A percentile compares a stretch with the other conserved stretches of the same genome.
Evolutionary conservation across 148 eudicot species (phyloP).

Genomic region (Camellia granthamiana): DNA sequence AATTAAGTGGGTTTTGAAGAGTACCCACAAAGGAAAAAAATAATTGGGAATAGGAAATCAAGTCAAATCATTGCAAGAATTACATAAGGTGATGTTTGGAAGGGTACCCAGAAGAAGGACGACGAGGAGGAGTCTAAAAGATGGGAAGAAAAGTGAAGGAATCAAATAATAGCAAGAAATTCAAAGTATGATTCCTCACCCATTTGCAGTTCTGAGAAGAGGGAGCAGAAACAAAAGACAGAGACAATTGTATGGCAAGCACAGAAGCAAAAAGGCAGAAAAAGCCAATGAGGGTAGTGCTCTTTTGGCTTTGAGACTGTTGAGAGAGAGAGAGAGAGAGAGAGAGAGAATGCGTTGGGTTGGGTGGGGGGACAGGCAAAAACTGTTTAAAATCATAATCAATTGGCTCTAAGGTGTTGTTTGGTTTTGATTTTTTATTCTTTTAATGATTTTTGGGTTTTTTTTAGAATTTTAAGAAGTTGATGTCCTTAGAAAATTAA

Average conservation of each 20-base stretch:
- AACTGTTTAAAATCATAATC: constrained; percentile 24
- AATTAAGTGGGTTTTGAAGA: constrained; percentile 33
- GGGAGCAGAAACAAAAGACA: constrained; percentile 52
- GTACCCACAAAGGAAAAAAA: constrained; percentile 26
- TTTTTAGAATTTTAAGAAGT: not conserved
- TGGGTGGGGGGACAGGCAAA: constrained; percentile 55
- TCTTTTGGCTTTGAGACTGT: constrained; percentile 35
- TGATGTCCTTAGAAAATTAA: too few species aligned
- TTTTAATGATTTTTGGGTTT: not conserved
- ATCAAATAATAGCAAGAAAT: constrained; percentile 42
- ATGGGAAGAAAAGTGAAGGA: constrained; percentile 25
- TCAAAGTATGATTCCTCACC: constrained; percentile 59
- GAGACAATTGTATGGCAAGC: constrained; percentile 58
- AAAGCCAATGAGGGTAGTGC: constrained; percentile 44
- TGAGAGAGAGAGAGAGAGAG: constrained; percentile 20
- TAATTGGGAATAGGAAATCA: constrained; percentile 20
- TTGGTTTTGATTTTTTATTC: not conserved
- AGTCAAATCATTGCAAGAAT: constrained; percentile 43
- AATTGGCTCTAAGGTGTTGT: not conserved
- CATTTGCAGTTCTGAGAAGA: constrained; percentile 52
- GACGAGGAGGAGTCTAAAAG: constrained; percentile 14
- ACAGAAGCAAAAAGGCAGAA: constrained; percentile 48
- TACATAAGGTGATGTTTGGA: constrained; percentile 28
- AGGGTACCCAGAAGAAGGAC: constrained; percentile 8
- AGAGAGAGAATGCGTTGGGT: constrained; percentile 29